These are phyloP conservation scores for Sideroxylon spinosum DNA, from an alignment of 179 eudicot species.

Conservation along the genomic window DNA sequence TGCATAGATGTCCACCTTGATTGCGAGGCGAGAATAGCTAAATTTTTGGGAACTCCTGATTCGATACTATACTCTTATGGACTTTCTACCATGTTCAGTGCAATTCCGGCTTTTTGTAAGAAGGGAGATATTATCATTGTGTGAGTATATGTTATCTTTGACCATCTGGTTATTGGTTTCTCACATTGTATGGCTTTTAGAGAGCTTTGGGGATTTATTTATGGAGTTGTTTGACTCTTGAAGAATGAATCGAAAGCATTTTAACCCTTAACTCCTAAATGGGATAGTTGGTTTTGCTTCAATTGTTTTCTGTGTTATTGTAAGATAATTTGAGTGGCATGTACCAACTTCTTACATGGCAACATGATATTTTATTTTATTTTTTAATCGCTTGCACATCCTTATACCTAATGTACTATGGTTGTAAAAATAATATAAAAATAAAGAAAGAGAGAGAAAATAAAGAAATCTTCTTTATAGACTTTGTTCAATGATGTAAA, in stretches of 20 bases:
- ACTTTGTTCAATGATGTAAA: neutral
- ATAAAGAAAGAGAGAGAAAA: neutral
- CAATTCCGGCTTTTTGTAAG: constrained; percentile 93
- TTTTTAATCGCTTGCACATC: neutral
- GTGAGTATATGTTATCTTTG: constrained; percentile 47
- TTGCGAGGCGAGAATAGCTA: constrained; percentile 92
- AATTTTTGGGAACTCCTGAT: constrained; percentile 88
- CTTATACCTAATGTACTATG: neutral
- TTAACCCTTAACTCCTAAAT: neutral
- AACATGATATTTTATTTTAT: neutral
- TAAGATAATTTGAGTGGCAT: neutral
- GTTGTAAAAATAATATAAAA: neutral
- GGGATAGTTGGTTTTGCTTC: neutral
- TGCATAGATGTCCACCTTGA: constrained; percentile 89
- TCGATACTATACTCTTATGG: constrained; percentile 91
- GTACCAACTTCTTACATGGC: no score
- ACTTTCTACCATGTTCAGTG: constrained; percentile 90
- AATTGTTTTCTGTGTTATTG: neutral
- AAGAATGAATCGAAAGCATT: neutral
- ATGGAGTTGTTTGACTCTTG: neutral
- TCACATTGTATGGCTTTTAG: neutral
- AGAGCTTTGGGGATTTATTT: neutral
- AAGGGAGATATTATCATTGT: constrained; percentile 83
- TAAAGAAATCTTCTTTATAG: neutral
- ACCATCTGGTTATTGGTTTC: neutral